Conservation (phyloP, 192 early-diverging fungal species). For the Backusella tuberculispora region DNA sequence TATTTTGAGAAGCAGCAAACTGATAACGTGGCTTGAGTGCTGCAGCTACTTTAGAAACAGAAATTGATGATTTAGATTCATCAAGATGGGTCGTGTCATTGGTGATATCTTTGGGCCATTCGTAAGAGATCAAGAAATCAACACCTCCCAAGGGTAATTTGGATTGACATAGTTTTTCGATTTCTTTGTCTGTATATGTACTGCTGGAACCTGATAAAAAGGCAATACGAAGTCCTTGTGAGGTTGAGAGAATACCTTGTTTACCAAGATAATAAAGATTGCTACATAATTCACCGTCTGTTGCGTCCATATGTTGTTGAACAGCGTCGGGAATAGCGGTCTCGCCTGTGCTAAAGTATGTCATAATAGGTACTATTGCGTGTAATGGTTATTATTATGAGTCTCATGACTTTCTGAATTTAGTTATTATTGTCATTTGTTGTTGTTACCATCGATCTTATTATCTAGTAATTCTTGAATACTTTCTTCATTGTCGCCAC, state of each 20-base stretch:
- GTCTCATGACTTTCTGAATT: neutral
- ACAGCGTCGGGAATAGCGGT: slow-evolving; percentile 61
- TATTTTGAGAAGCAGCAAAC: slow-evolving; percentile 68
- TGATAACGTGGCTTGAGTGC: slow-evolving; percentile 85
- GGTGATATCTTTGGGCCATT: slow-evolving; percentile 74
- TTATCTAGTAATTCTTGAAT: slow-evolving; percentile 58
- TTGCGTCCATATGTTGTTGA: slow-evolving; percentile 51
- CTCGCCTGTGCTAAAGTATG: slow-evolving; percentile 59
- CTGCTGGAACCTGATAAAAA: slow-evolving; percentile 53
- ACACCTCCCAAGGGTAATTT: slow-evolving; percentile 51
- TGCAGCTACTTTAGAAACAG: slow-evolving; percentile 51
- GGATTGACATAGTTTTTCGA: slow-evolving; percentile 35
- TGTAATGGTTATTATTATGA: neutral
- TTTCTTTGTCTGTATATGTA: slow-evolving; percentile 40
- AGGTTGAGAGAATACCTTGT: slow-evolving; percentile 59
- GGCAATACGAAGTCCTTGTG: slow-evolving; percentile 64
- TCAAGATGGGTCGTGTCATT: slow-evolving; percentile 19
- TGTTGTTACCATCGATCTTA: slow-evolving; percentile 46
- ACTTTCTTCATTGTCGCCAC: slow-evolving; percentile 49
- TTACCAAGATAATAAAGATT: slow-evolving; percentile 76
- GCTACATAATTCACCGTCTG: slow-evolving; percentile 74
- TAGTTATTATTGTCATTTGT: neutral
- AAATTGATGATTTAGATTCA: neutral
- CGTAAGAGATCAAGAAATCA: slow-evolving; percentile 83
- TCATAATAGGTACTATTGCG: slow-evolving; percentile 5